Evolutionary conservation across 139 green algal species (phyloP).

Genomic region (Ettlia oleoabundans): DNA sequence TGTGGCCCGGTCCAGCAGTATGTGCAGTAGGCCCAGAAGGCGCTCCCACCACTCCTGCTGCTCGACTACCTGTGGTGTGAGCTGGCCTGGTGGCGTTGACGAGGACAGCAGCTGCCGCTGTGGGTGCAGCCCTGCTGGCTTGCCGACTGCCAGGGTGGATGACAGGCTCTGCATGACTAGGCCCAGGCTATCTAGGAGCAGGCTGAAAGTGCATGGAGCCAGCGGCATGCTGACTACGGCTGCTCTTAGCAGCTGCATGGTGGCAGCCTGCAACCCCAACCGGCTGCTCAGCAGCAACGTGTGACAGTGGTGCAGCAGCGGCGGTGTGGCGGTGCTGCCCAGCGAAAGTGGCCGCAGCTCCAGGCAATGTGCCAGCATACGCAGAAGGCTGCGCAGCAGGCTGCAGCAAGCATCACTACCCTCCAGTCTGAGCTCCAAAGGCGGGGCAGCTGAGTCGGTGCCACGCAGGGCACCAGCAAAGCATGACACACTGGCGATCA

Average conservation of each 20-base stretch:
- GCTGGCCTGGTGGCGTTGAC: too few relatives aligned
- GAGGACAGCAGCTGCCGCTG: too few relatives aligned
- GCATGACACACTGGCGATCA: conserved; percentile 17
- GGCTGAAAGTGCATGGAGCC: neutral
- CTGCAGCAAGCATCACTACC: neutral
- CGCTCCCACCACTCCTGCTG: conserved; percentile 18
- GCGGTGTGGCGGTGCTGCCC: neutral
- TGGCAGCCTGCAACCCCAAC: neutral
- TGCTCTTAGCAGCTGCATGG: neutral
- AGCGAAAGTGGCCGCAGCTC: conserved; percentile 15
- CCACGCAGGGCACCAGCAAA: conserved; percentile 9
- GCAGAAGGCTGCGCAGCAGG: conserved; percentile 29
- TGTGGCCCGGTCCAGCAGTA: conserved; percentile 1
- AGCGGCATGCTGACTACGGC: neutral
- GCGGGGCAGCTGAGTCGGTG: conserved; percentile 10
- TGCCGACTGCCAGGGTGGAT: neutral
- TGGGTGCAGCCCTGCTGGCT: too few relatives aligned
- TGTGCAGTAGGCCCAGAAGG: conserved; percentile 21
- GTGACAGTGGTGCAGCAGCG: neutral
- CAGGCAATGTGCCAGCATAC: conserved; percentile 15
- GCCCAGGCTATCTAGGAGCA: conserved; percentile 8
- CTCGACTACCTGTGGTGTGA: neutral
- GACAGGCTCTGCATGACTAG: neutral
- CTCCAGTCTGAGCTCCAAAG: conserved; percentile 28
- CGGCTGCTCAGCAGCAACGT: conserved; percentile 20